Evolutionary conservation across 768 basidiomycete genomes (phyloP).

Genomic region (Gyrodon lividus): DNA sequence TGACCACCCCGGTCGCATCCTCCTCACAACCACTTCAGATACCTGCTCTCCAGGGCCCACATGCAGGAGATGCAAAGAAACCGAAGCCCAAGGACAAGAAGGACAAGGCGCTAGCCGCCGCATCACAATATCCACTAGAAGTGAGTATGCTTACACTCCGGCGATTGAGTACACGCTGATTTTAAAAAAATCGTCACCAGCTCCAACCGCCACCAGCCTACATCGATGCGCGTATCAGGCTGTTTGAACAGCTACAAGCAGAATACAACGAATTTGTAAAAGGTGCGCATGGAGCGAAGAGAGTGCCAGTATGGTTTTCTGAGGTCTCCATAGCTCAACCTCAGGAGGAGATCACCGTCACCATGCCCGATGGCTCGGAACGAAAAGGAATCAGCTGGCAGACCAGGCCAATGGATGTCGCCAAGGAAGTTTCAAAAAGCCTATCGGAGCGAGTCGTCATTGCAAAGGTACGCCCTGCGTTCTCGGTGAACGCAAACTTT

Average conservation of each 20-base stretch:
- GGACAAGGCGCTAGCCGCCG: conserved; percentile 29
- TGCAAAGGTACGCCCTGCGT: conserved; percentile 65
- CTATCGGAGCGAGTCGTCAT: conserved; percentile 89
- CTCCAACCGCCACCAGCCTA: conserved; percentile 81
- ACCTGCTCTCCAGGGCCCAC: conserved; percentile 45
- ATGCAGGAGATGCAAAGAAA: conserved; percentile 38
- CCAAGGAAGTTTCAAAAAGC: conserved; percentile 83
- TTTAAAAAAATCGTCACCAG: conserved; percentile 35
- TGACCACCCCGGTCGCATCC: conserved; percentile 56
- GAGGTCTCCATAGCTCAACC: conserved; percentile 53
- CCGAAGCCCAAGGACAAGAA: conserved; percentile 53
- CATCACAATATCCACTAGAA: conserved; percentile 61
- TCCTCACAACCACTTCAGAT: conserved; percentile 51
- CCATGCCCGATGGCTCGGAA: conserved; percentile 82
- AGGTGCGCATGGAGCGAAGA: conserved; percentile 41
- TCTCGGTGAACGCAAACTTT: background rate
- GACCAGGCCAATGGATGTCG: conserved; percentile 89
- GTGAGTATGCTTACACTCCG: conserved; percentile 33
- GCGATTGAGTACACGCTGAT: background rate
- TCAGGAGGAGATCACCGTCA: conserved; percentile 78
- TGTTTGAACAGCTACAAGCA: conserved; percentile 84
- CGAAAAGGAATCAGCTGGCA: conserved; percentile 90
- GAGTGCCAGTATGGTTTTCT: background rate
- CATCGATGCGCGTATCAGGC: conserved; percentile 85
- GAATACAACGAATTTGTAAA: conserved; percentile 82